These are phyloP conservation scores for Venturia carpophila DNA, from an alignment of 2,329 filamentous ascomycete genomes.

Conservation along the genomic window DNA sequence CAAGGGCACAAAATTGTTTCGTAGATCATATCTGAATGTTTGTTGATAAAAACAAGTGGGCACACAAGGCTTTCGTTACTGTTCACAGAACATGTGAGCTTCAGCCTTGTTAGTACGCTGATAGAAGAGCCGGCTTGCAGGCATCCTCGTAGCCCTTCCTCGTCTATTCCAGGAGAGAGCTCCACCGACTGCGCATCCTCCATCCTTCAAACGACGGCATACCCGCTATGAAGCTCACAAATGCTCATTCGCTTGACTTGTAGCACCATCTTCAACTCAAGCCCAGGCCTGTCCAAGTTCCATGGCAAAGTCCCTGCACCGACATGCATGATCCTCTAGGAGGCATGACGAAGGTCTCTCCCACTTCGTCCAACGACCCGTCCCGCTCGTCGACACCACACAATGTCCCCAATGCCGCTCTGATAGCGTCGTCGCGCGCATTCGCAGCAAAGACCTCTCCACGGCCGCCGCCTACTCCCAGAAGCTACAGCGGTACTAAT, in stretches of 20 bases:
- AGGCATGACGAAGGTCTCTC: constrained; percentile 1
- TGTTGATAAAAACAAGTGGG: no score
- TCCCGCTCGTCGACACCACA: constrained; percentile 16
- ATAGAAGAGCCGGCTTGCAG: background rate
- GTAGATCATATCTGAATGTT: no score
- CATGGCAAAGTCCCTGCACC: background rate
- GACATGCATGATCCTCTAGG: background rate
- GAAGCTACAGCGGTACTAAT: constrained; percentile 34
- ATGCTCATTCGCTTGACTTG: background rate
- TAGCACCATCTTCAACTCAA: background rate
- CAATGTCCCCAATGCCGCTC: constrained; percentile 35
- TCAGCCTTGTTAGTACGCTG: background rate
- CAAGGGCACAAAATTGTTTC: no score
- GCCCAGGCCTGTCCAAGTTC: background rate
- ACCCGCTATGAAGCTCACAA: background rate
- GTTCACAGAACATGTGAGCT: background rate
- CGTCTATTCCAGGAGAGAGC: background rate
- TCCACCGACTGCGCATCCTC: background rate
- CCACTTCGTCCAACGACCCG: constrained; percentile 1
- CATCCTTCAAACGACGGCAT: background rate
- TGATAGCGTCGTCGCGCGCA: constrained; percentile 42
- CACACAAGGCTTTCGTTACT: background rate
- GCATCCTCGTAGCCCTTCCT: background rate
- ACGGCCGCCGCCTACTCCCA: constrained; percentile 28
- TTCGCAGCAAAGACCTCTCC: constrained; percentile 39